Conservation (phyloP, 2,329 filamentous ascomycete species). For the Cercospora berteroae region DNA sequence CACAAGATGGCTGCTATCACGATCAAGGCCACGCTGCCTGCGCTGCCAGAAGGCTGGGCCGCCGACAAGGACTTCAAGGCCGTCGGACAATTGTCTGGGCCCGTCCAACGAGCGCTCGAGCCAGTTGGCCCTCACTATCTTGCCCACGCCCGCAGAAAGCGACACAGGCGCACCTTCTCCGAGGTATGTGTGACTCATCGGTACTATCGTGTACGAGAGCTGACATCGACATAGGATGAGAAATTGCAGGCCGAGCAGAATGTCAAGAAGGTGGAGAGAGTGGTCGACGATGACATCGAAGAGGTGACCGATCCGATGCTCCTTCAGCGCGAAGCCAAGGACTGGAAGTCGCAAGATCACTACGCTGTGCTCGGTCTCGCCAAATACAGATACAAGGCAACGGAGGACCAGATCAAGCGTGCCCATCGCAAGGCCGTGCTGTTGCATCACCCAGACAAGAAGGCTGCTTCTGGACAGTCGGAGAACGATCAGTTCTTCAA, state of each 20-base stretch:
- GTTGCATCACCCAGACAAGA: slow-evolving; percentile 98
- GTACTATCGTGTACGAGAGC: not conserved
- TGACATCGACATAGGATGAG: slow-evolving; percentile 77
- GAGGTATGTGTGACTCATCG: slow-evolving; percentile 10
- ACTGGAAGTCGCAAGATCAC: slow-evolving; percentile 99
- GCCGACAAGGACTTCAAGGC: slow-evolving; percentile 91
- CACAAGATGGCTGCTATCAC: slow-evolving; percentile 62
- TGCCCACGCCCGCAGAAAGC: slow-evolving; percentile 83
- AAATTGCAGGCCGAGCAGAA: slow-evolving; percentile 92
- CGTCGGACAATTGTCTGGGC: slow-evolving; percentile 70
- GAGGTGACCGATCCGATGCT: slow-evolving; percentile 91
- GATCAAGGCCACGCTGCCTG: slow-evolving; percentile 66
- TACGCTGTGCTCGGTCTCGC: slow-evolving; percentile 93
- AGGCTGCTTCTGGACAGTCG: slow-evolving; percentile 79
- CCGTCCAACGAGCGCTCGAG: slow-evolving; percentile 85
- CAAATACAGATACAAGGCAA: slow-evolving; percentile 89
- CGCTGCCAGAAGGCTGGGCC: slow-evolving; percentile 76
- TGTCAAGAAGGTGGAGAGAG: slow-evolving; percentile 94
- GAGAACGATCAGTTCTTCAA: slow-evolving; percentile 99
- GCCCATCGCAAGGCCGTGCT: slow-evolving; percentile 99
- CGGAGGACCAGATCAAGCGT: slow-evolving; percentile 97
- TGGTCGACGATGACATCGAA: slow-evolving; percentile 86
- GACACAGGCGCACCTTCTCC: slow-evolving; percentile 88
- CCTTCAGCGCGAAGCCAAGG: slow-evolving; percentile 90
- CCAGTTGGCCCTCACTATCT: slow-evolving; percentile 92